These are phyloP conservation scores for Ascoidea rubescens DNA, from an alignment of 805 yeast species.

Conservation along the genomic window DNA sequence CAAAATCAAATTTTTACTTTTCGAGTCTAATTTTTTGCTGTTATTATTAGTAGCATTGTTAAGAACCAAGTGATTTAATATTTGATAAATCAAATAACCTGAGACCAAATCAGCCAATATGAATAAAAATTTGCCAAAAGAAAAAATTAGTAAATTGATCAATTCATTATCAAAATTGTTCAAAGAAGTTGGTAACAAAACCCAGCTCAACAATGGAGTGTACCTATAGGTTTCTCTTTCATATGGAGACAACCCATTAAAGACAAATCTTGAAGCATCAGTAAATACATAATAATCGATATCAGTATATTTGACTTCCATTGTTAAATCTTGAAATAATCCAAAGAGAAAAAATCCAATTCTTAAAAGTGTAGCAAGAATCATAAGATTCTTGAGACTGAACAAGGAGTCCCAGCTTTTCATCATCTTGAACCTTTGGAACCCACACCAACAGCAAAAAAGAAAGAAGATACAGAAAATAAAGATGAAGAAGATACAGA, in stretches of 20 bases:
- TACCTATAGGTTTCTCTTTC: slow-evolving; percentile 80
- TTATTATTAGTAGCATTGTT: not conserved
- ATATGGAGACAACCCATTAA: slow-evolving; percentile 55
- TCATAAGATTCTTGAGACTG: slow-evolving; percentile 6
- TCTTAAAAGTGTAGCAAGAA: slow-evolving; percentile 25
- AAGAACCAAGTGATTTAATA: slow-evolving; percentile 17
- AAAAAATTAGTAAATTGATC: slow-evolving; percentile 33
- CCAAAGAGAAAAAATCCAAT: slow-evolving; percentile 65
- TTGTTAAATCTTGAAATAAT: slow-evolving; percentile 66
- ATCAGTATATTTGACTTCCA: slow-evolving; percentile 82
- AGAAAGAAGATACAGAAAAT: too few species aligned
- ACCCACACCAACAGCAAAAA: too few species aligned
- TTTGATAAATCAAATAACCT: slow-evolving; percentile 43
- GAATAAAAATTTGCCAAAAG: slow-evolving; percentile 73
- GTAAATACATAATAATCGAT: slow-evolving; percentile 89
- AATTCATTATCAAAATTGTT: slow-evolving; percentile 28
- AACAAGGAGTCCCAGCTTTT: too few species aligned
- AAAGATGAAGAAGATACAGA: too few species aligned
- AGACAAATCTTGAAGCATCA: slow-evolving; percentile 73
- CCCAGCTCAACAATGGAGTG: slow-evolving; percentile 83
- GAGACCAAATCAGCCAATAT: slow-evolving; percentile 69
- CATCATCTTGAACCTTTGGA: too few species aligned
- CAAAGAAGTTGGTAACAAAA: slow-evolving; percentile 58
- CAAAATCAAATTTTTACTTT: slow-evolving; percentile 24
- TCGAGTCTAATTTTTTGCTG: slow-evolving; percentile 11